These are phyloP conservation scores for Debaryomyces maramus DNA, from an alignment of 805 yeast species.

Conservation along the genomic window DNA sequence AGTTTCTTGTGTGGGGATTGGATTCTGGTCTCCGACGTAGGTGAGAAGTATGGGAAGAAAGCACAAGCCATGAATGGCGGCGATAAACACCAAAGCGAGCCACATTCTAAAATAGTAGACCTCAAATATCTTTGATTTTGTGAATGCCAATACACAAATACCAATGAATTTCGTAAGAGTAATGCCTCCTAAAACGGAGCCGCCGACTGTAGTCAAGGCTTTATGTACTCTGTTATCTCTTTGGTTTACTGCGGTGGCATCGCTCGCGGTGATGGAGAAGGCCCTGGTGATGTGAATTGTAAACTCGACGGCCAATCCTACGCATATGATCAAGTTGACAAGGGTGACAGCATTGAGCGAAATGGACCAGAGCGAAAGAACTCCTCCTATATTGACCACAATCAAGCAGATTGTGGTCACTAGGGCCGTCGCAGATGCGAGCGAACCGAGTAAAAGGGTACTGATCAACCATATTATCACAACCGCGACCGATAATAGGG, in stretches of 20 bases:
- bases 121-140: constrained; percentile 84
- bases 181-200: constrained; percentile 87
- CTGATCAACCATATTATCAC: constrained; percentile 53
- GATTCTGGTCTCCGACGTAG: constrained; percentile 24
- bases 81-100: constrained; percentile 74
- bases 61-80: constrained; percentile 75
- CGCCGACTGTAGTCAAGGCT: constrained; percentile 79
- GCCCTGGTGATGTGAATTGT: constrained; percentile 85
- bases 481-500: constrained; percentile 54
- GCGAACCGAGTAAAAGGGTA: constrained; percentile 63
- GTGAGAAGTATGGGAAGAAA: constrained; percentile 76
- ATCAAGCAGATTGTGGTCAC: constrained; percentile 61
- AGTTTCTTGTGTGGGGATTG: background rate
- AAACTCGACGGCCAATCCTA: constrained; percentile 91
- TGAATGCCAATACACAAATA: constrained; percentile 80
- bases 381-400: constrained; percentile 72
- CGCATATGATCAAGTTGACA: constrained; percentile 88
- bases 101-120: constrained; percentile 95
- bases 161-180: constrained; percentile 89
- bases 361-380: constrained; percentile 72
- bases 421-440: constrained; percentile 57
- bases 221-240: constrained; percentile 42
- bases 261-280: constrained; percentile 50
- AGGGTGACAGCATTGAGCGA: constrained; percentile 85
- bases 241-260: background rate